Percentiles rank a stretch among this genome's conserved stretches.
These are phyloP conservation scores for Candida sanyiensis DNA, from an alignment of 805 yeast species.

Conservation along the genomic window DNA sequence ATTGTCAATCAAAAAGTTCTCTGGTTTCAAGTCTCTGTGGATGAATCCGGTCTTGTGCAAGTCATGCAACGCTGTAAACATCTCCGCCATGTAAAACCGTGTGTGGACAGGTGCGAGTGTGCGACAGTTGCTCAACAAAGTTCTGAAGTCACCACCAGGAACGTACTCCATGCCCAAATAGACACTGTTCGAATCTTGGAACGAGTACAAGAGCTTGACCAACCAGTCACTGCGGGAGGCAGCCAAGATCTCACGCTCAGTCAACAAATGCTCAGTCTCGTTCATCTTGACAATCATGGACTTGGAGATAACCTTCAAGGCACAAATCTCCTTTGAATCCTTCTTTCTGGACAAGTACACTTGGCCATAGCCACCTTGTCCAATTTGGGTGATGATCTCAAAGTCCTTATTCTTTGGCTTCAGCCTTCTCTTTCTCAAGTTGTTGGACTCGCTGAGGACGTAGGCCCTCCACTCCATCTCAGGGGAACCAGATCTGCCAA, in stretches of 20 bases:
- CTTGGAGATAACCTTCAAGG: constrained; percentile 86
- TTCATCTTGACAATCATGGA: constrained; percentile 80
- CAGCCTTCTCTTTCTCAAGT: constrained; percentile 79
- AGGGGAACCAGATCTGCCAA: constrained; percentile 34
- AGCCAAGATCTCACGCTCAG: constrained; percentile 96
- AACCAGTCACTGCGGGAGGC: constrained; percentile 95
- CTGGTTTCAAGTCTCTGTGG: constrained; percentile 95
- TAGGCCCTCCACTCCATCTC: constrained; percentile 67
- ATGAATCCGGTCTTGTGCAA: constrained; percentile 93
- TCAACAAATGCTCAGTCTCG: constrained; percentile 91
- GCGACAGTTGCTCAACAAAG: constrained; percentile 88
- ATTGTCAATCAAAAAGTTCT: constrained; percentile 82
- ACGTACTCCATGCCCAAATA: constrained; percentile 98
- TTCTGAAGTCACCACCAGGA: constrained; percentile 99
- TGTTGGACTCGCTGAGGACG: constrained; percentile 76
- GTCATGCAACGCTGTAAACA: constrained; percentile 93
- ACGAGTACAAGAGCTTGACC: constrained; percentile 87
- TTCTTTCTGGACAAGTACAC: constrained; percentile 93
- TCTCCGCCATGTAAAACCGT: constrained; percentile 88
- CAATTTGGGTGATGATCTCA: constrained; percentile 95
- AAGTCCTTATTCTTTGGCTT: constrained; percentile 94
- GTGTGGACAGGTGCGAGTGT: constrained; percentile 92
- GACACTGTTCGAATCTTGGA: constrained; percentile 86
- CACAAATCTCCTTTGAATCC: constrained; percentile 93
- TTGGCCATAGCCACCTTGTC: constrained; percentile 99